Percentiles rank a stretch among this genome's conserved stretches.
These are phyloP conservation scores for Hanseniaspora jakobsenii DNA, from an alignment of 805 yeast genomes.

Conservation along the genomic window DNA sequence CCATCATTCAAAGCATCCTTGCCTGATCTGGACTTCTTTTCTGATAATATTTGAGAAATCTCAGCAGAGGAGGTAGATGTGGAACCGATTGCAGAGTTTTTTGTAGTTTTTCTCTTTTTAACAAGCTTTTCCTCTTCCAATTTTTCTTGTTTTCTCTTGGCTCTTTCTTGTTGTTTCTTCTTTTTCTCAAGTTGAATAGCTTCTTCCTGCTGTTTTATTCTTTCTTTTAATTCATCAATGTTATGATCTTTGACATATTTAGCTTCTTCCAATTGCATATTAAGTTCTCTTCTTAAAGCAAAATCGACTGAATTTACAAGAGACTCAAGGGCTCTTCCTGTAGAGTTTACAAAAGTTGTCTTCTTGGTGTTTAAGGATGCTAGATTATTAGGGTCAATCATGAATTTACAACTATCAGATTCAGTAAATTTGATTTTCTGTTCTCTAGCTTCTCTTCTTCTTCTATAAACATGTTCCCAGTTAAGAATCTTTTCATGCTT, in stretches of 20 bases:
- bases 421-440: background rate
- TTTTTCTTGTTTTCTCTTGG: slow-evolving; percentile 5
- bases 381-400: slow-evolving; percentile 10
- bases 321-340: background rate
- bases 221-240: slow-evolving; percentile 9
- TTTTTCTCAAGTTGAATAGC: slow-evolving; percentile 1
- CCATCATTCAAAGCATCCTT: background rate
- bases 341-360: background rate
- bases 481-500: background rate
- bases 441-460: slow-evolving; percentile 1
- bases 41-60: background rate
- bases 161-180: slow-evolving; percentile 11
- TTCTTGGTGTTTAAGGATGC: slow-evolving; percentile 1
- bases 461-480: slow-evolving; percentile 10
- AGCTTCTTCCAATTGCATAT: slow-evolving; percentile 6
- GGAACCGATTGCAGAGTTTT: slow-evolving; percentile 15
- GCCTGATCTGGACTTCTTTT: background rate
- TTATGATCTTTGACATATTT: slow-evolving; percentile 9
- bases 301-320: slow-evolving; percentile 3
- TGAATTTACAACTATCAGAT: background rate
- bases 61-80: background rate
- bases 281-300: slow-evolving; percentile 5
- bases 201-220: slow-evolving; percentile 1
- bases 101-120: slow-evolving; percentile 14
- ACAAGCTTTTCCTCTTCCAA: slow-evolving; percentile 9